phyloP scores from a whole-genome alignment of 1,284 basidiomycete species.

The Boletus holoroseus region DNA sequence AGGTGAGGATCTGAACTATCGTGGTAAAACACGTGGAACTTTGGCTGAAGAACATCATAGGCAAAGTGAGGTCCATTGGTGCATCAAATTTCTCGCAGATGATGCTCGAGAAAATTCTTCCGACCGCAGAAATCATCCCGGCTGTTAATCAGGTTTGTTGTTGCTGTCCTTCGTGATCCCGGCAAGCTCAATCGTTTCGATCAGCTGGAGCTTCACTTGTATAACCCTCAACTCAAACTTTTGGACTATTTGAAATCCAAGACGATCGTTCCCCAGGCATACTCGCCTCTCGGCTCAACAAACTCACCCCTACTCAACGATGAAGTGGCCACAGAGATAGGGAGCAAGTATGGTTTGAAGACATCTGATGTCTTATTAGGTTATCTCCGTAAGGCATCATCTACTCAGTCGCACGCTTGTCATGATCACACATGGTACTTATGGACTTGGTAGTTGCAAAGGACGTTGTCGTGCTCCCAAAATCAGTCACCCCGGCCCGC shows the following conservation, averaged over 20 bases:
- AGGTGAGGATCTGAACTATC: conserved; percentile 34
- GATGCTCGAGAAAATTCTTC: conserved; percentile 58
- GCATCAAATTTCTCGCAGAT: conserved; percentile 66
- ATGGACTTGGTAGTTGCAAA: conserved; percentile 46
- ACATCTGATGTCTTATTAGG: conserved; percentile 64
- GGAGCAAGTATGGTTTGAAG: conserved; percentile 53
- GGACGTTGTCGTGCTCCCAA: conserved; percentile 64
- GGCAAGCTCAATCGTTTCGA: conserved; percentile 12
- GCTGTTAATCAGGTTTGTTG: conserved; percentile 56
- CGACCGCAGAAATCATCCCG: conserved; percentile 52
- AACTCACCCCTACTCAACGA: conserved; percentile 67
- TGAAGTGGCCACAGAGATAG: conserved; percentile 59
- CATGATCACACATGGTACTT: background rate
- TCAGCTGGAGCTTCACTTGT: conserved; percentile 70
- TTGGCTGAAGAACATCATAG: conserved; percentile 39
- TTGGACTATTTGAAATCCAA: conserved; percentile 62
- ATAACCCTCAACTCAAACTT: conserved; percentile 73
- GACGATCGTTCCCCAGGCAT: conserved; percentile 72
- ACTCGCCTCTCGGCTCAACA: conserved; percentile 79
- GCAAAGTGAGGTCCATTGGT: conserved; percentile 67
- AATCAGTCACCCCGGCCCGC: conserved; percentile 70
- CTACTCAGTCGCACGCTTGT: conserved; percentile 6
- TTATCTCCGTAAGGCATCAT: conserved; percentile 48
- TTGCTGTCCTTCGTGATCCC: background rate
- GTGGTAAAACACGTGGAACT: background rate